phyloP scores from a whole-genome alignment of 2,329 filamentous ascomycete genomes.

The Emericellopsis atlantica region DNA sequence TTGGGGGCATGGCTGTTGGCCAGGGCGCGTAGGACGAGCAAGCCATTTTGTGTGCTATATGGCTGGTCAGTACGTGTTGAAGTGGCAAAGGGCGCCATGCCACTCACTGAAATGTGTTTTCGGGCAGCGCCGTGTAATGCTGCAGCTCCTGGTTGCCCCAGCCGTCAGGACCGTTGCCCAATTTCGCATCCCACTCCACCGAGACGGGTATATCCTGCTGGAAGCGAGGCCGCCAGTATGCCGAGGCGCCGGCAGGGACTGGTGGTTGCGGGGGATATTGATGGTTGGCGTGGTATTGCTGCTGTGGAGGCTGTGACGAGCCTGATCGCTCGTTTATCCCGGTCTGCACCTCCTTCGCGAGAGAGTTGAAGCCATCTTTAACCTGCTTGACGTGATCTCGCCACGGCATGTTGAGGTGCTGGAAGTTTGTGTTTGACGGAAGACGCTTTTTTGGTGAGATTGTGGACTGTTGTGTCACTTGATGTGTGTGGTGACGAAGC shows the following conservation, averaged over 20 bases:
- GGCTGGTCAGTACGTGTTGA: background rate
- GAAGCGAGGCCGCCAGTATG: constrained; percentile 43
- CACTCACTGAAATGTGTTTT: constrained; percentile 38
- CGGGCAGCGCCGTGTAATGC: constrained; percentile 35
- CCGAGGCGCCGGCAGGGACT: constrained; percentile 6
- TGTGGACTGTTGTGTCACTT: background rate
- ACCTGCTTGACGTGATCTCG: constrained; percentile 23
- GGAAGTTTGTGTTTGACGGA: background rate
- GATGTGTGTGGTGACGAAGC: background rate
- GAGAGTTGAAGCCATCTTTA: constrained; percentile 22
- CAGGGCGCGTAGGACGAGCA: constrained; percentile 39
- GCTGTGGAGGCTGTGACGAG: constrained; percentile 3
- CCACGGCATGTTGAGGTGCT: constrained; percentile 16
- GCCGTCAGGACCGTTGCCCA: constrained; percentile 41
- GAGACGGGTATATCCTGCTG: constrained; percentile 29
- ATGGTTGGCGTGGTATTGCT: constrained; percentile 8
- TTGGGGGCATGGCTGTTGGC: constrained; percentile 18
- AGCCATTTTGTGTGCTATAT: constrained; percentile 28
- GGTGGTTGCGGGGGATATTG: constrained; percentile 7
- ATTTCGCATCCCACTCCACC: constrained; percentile 38
- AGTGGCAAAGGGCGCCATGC: background rate
- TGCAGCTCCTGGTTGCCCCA: constrained; percentile 51
- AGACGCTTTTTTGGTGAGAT: background rate
- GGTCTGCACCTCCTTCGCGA: constrained; percentile 16
- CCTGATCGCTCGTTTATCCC: constrained; percentile 6